Evolutionary conservation across 495 filamentous ascomycete genomes (phyloP), one percentile per base, ranked within the genome.

Genomic region (Sphaerosporella brunnea): DNA sequence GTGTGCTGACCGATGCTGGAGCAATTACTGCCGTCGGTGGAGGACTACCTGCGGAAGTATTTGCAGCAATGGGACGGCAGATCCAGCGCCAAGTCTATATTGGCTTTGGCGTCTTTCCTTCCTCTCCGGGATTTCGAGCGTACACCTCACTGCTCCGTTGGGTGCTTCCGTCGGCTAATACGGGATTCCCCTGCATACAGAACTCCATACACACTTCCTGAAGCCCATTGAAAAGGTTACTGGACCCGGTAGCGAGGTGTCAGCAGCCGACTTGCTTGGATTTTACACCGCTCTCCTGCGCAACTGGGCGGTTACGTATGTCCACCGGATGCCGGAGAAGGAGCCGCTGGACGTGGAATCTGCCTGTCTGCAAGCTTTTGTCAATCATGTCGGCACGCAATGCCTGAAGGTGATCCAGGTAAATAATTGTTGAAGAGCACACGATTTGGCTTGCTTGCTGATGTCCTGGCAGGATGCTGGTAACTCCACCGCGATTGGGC

Each of bases 201-300:
- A 75, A 13, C 54, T 76, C 10, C 64, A 70, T 48, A 39, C 49
- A 19, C 57, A 63, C 1, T 64, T 76, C 28, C 61, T 90, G 20
- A 52, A 59, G 8, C 72, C 67, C 5, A 52, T 84, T 36, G 81
- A 93, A 61, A 59, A 49, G 2, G 67, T 68, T 11, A 37, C 54
- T 16, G 45, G 36, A 13, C 21, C 13, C 20, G 44, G 35, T 13
- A 47, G 10, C n/a, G 30, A 59, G 8, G 21, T 32, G 38, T 49
- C 50, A 20, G 52, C 38, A 34, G 30, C 40, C 21, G 49, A 25
- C 9, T 65, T 92, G 3, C 65, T 92, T 7, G 66, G 63, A 11
- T 82, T 86, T 53, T 90, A 87, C 63, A 77, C 75, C 3, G 58
- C 53, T n/a, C 66, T 93, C 20, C 71, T 88, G 36, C 68, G 65